phyloP scores from a whole-genome alignment of 2,329 filamentous ascomycete genomes.

The Cephalotrichum gorgonifer region DNA sequence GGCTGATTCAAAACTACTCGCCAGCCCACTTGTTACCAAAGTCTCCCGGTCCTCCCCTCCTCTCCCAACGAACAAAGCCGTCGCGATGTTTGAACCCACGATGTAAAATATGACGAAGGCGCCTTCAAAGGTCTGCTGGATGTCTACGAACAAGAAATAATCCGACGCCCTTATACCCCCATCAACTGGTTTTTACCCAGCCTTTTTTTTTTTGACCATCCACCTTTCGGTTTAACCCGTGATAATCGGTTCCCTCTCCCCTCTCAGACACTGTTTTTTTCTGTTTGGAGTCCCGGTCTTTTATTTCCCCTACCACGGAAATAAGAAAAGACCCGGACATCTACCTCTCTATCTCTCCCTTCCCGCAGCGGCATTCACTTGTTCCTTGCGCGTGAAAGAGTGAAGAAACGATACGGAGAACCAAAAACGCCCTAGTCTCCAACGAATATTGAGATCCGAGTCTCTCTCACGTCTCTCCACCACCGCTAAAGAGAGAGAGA shows the following conservation, averaged over 20 bases:
- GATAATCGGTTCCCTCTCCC: conserved; percentile 3
- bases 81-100: conserved; percentile 3
- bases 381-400: conserved; percentile 5
- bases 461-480: not conserved
- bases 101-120: conserved; percentile 6
- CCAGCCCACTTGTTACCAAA: not conserved
- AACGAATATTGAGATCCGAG: conserved; percentile 1
- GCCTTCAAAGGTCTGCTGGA: conserved; percentile 7
- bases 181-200: not conserved
- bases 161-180: conserved; percentile 1
- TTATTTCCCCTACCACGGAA: not conserved
- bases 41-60: not conserved
- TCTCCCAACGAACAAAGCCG: conserved; percentile 4
- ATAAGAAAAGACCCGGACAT: not conserved
- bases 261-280: not conserved
- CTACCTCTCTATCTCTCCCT: not conserved
- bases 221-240: not conserved
- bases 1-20: conserved; percentile 6
- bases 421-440: not conserved
- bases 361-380: conserved; percentile 7
- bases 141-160: conserved; percentile 4
- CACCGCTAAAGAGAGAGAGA: not conserved
- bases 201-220: not conserved
- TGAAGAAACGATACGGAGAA: conserved; percentile 1
- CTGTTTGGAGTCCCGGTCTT: not conserved